Base-by-base conservation (phyloP, 2,329 filamentous ascomycete genomes). In the Stemphylium vesicarium region DNA sequence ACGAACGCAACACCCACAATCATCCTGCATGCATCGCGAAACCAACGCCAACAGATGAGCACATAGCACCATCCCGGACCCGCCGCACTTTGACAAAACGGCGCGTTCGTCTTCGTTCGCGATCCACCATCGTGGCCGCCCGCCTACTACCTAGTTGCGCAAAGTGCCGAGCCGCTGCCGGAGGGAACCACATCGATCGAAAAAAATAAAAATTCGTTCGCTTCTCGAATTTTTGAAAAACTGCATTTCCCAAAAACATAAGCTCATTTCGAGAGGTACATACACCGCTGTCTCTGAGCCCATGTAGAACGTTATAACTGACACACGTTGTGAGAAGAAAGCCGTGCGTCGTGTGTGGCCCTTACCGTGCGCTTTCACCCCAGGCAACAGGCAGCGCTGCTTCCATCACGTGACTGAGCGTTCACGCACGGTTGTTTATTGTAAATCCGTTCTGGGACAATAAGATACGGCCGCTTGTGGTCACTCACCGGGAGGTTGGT, bases 141-240 rank as follows among this genome's bases (percentile, higher is more conserved):
- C n/a, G n/a, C n/a, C n/a, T n/a, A n/a, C 42, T 50, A 41, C 53
- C 57, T 43, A 59, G 50, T 53, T 47, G 41, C 42, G 57, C 57
- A 59, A 53, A 40, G 45, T 59, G 60, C 61, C 61, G 61, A 62
- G 49, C 56, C 50, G 56, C 52, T 51, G 48, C 59, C 61, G 58
- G 57, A 41, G 38, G 38, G 31, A 37, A 60, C 56, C 50, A 50
- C 52, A 49, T 39, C 33, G 39, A 38, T 55, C 59, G 62, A 62
- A 50, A 29, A 29, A 29, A 47, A 15, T 35, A 12, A 29, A 51
- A 54, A 39, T 51, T 43, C 53, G 20, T 22, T 6, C 20, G 6
- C 20, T 22, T n/a, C n/a, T n/a, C n/a, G n/a, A n/a, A n/a, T n/a
- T n/a, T n/a, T n/a, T n/a, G n/a, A n/a, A n/a, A n/a, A n/a, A n/a